Evolutionary conservation across 2,329 filamentous ascomycete species (phyloP).

Genomic region (Peltaster fructicola): DNA sequence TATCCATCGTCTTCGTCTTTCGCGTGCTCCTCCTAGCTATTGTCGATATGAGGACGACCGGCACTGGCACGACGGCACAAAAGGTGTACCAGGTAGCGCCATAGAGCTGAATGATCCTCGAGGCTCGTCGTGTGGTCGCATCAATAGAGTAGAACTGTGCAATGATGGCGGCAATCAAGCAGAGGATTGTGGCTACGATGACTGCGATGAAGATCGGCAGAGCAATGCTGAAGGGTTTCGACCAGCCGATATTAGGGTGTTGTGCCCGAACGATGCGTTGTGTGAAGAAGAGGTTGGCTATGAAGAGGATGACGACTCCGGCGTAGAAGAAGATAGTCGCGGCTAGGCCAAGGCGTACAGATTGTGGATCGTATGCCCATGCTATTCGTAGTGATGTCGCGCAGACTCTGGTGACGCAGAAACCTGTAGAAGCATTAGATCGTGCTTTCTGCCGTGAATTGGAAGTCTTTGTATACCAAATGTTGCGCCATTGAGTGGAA

Average conservation of each 20-base stretch:
- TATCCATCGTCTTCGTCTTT: slow-evolving; percentile 25
- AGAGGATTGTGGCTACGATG: slow-evolving; percentile 42
- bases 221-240: slow-evolving; percentile 28
- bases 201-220: slow-evolving; percentile 44
- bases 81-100: slow-evolving; percentile 44
- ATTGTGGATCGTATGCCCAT: slow-evolving; percentile 31
- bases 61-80: slow-evolving; percentile 49
- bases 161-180: slow-evolving; percentile 47
- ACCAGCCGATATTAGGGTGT: slow-evolving; percentile 57
- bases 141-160: slow-evolving; percentile 51
- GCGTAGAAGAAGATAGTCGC: slow-evolving; percentile 54
- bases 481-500: slow-evolving; percentile 38
- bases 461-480: slow-evolving; percentile 27
- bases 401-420: slow-evolving; percentile 32
- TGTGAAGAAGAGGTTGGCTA: slow-evolving; percentile 61
- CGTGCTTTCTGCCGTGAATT: not conserved
- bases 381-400: slow-evolving; percentile 34
- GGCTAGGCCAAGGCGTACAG: slow-evolving; percentile 34
- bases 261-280: slow-evolving; percentile 58
- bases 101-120: slow-evolving; percentile 47
- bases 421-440: slow-evolving; percentile 28
- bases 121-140: slow-evolving; percentile 27
- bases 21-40: slow-evolving; percentile 22
- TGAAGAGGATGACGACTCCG: slow-evolving; percentile 56
- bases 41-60: slow-evolving; percentile 32